Conservation (phyloP, 2,329 filamentous ascomycete species). For the Ascochyta lentis region DNA sequence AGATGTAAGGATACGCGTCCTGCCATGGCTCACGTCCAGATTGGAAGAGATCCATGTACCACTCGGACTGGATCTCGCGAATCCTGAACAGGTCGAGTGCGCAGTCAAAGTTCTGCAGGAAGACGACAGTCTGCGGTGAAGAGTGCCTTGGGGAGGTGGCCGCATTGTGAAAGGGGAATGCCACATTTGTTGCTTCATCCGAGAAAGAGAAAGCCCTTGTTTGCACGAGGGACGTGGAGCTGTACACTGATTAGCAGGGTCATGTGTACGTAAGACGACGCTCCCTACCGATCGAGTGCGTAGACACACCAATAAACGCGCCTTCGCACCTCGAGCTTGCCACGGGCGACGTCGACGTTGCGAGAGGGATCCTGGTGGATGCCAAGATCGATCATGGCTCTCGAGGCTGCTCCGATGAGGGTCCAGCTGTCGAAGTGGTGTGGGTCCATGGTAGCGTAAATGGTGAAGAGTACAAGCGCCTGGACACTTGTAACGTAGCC, state of each 20-base stretch:
- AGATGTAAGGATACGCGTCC: conserved; percentile 74
- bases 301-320: conserved; percentile 92
- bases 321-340: conserved; percentile 76
- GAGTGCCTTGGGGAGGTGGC: conserved; percentile 50
- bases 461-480: conserved; percentile 81
- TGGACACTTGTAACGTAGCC: conserved; percentile 87
- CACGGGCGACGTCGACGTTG: conserved; percentile 70
- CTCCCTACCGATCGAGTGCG: conserved; percentile 75
- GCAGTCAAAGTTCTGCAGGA: conserved; percentile 67
- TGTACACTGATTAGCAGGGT: conserved; percentile 47
- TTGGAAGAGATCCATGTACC: conserved; percentile 89
- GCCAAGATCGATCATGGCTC: conserved; percentile 86
- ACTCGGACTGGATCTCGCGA: conserved; percentile 83
- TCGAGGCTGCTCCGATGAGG: conserved; percentile 85
- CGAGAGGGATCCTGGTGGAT: conserved; percentile 89
- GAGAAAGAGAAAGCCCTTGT: conserved; percentile 91
- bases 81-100: conserved; percentile 82
- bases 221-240: conserved; percentile 86
- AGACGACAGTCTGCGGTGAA: conserved; percentile 59
- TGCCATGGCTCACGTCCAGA: conserved; percentile 72
- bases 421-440: conserved; percentile 95
- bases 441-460: conserved; percentile 90
- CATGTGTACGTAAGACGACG: conserved; percentile 4
- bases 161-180: conserved; percentile 66
- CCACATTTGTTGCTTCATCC: conserved; percentile 83